Evolutionary conservation across 495 filamentous ascomycete species (phyloP), one percentile per base, ranked within the genome.

Genomic region (Darksidea phi): DNA sequence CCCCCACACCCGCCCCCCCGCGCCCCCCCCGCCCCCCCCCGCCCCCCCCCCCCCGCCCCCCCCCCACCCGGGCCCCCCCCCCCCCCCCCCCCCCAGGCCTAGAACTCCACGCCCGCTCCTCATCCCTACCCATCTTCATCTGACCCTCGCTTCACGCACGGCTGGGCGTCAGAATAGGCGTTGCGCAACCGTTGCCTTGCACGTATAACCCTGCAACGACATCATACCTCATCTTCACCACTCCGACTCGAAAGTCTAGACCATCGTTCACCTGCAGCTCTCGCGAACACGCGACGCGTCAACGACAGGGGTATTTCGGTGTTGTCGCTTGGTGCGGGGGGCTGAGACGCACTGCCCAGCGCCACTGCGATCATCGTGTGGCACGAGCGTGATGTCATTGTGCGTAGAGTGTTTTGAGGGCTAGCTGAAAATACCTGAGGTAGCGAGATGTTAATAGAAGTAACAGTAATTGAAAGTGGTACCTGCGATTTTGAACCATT

Each of bases 361-460:
- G 54, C 54, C 54, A 57, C 42, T n/a, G 54, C 47, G 1, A 26
- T 57, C 54, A 57, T 47, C 5, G 24, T 47, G 54, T 8, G 54
- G 54, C 54, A 36, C 32, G 25, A n/a, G n/a, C n/a, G n/a, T n/a
- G n/a, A n/a, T n/a, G n/a, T n/a, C n/a, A n/a, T n/a, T n/a, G n/a
- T n/a, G n/a, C n/a, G n/a, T n/a, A n/a, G n/a, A n/a, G n/a, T n/a
- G n/a, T n/a, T n/a, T n/a, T n/a, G n/a, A n/a, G n/a, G n/a, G n/a
- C n/a, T n/a, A n/a, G n/a, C n/a, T n/a, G n/a, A n/a, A n/a, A n/a
- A n/a, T n/a, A n/a, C n/a, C n/a, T n/a, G n/a, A n/a, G n/a, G n/a
- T n/a, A n/a, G n/a, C n/a, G n/a, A n/a, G 28, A 10, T 32, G 28
- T 10, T 32, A 32, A 32, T 32, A 32, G 28, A 32, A 32, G 10